Evolutionary conservation across 2,329 filamentous ascomycete species (phyloP).

Genomic region (Parastagonospora nodorum): DNA sequence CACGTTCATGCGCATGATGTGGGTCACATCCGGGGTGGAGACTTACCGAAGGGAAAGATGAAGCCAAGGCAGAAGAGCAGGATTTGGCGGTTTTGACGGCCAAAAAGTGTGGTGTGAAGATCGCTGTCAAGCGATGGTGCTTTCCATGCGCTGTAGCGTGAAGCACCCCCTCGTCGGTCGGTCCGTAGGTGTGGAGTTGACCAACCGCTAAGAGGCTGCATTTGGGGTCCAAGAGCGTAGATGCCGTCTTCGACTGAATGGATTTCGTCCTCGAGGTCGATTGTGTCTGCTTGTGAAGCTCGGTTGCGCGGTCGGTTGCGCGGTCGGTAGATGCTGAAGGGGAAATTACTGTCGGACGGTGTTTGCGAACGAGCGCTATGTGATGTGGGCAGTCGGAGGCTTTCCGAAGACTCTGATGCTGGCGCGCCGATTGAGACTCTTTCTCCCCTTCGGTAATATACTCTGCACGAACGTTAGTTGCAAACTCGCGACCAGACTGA

Average conservation of each 20-base stretch:
- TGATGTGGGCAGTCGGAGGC: constrained; percentile 38
- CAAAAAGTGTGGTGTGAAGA: constrained; percentile 63
- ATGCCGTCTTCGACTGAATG: constrained; percentile 35
- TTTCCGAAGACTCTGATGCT: constrained; percentile 41
- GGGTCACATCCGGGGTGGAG: constrained; percentile 11
- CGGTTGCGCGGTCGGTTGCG: constrained; percentile 45
- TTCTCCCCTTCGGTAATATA: constrained; percentile 46
- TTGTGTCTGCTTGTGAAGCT: constrained; percentile 33
- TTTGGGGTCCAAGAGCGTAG: constrained; percentile 34
- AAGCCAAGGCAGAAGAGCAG: constrained; percentile 78
- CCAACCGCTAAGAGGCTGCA: constrained; percentile 31
- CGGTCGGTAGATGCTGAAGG: constrained; percentile 44
- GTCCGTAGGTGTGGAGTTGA: constrained; percentile 45
- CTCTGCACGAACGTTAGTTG: constrained; percentile 24
- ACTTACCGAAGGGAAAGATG: constrained; percentile 66
- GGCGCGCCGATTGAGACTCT: constrained; percentile 40
- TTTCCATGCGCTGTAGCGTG: constrained; percentile 68
- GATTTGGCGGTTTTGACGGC: constrained; percentile 74
- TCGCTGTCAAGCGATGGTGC: constrained; percentile 73
- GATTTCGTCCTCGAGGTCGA: constrained; percentile 33
- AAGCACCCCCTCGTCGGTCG: constrained; percentile 49
- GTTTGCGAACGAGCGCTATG: constrained; percentile 44
- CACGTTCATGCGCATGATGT: constrained; percentile 9
- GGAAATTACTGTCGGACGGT: constrained; percentile 46
- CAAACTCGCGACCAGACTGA: not conserved